These are phyloP conservation scores for Pisolithus sp. DNA, from an alignment of 768 basidiomycete species.

Conservation along the genomic window DNA sequence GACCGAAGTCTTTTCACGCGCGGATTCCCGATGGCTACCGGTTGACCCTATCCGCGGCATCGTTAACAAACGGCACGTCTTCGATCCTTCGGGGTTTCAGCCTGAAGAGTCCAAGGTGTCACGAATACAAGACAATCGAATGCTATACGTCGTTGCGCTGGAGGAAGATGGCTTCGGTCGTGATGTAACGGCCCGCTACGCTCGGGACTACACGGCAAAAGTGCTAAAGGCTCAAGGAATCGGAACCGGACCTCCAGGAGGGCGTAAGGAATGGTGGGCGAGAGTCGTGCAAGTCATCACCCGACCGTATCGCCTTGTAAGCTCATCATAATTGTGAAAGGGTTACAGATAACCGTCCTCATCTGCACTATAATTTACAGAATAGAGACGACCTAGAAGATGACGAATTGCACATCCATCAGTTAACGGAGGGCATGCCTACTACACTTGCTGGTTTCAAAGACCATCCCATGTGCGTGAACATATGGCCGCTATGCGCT, in stretches of 20 bases:
- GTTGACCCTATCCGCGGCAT: constrained; percentile 82
- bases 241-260: constrained; percentile 40
- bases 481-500: constrained; percentile 2
- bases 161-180: constrained; percentile 92
- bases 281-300: constrained; percentile 54
- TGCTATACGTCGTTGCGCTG: constrained; percentile 89
- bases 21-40: constrained; percentile 87
- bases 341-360: constrained; percentile 10
- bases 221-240: constrained; percentile 74
- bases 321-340: constrained; percentile 20
- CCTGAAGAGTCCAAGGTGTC: constrained; percentile 11
- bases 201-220: constrained; percentile 71
- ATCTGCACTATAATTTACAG: constrained; percentile 34
- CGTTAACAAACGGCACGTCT: constrained; percentile 74
- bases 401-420: constrained; percentile 71
- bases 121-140: constrained; percentile 59
- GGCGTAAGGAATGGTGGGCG: constrained; percentile 83
- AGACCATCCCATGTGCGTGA: constrained; percentile 79
- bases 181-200: constrained; percentile 89
- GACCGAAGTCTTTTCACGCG: constrained; percentile 94
- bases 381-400: constrained; percentile 92
- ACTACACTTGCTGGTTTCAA: constrained; percentile 88
- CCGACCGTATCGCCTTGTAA: constrained; percentile 78
- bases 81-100: constrained; percentile 55
- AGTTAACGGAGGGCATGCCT: constrained; percentile 90